Percentiles rank a stretch among this genome's conserved stretches.
Conservation (phyloP, 148 eudicot species). For the Nepenthes gracilis region DNA sequence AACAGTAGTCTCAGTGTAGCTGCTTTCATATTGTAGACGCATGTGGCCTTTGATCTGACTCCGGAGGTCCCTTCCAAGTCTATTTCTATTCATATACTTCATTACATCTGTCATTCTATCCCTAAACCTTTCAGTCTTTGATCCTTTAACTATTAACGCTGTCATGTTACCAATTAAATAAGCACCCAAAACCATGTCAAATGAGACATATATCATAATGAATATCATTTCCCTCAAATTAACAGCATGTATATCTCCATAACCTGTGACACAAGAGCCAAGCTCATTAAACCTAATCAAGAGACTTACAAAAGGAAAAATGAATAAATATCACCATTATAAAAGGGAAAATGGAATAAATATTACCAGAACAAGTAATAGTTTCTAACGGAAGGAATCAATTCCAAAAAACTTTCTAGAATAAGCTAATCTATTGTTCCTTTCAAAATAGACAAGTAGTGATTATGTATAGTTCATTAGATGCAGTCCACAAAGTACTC, state of each 20-base stretch:
- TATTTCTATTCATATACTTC: constrained; percentile 56
- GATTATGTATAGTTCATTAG: too few relatives aligned
- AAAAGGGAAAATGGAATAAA: too few relatives aligned
- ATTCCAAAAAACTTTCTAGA: too few relatives aligned
- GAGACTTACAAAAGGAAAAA: neutral
- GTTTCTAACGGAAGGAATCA: too few relatives aligned
- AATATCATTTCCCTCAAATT: constrained; percentile 75
- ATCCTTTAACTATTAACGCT: constrained; percentile 66
- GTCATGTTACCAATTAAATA: constrained; percentile 73
- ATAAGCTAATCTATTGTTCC: too few relatives aligned
- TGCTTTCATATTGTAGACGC: constrained; percentile 59
- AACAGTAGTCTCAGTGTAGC: constrained; percentile 54
- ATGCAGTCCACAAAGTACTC: too few relatives aligned
- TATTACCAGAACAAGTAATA: too few relatives aligned
- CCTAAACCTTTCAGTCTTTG: constrained; percentile 55
- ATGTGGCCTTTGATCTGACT: constrained; percentile 62
- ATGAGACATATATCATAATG: constrained; percentile 62
- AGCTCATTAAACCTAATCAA: neutral
- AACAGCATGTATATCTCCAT: constrained; percentile 76
- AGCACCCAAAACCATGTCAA: constrained; percentile 72
- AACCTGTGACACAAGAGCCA: constrained; percentile 30
- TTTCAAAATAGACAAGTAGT: too few relatives aligned
- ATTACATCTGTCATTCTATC: constrained; percentile 64
- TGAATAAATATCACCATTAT: neutral
- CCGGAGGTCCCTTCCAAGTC: constrained; percentile 50